Evolutionary conservation across 352 stramenopile genomes (phyloP), one percentile per base, ranked within the genome.

Genomic region (Globisporangium cystogenes): DNA sequence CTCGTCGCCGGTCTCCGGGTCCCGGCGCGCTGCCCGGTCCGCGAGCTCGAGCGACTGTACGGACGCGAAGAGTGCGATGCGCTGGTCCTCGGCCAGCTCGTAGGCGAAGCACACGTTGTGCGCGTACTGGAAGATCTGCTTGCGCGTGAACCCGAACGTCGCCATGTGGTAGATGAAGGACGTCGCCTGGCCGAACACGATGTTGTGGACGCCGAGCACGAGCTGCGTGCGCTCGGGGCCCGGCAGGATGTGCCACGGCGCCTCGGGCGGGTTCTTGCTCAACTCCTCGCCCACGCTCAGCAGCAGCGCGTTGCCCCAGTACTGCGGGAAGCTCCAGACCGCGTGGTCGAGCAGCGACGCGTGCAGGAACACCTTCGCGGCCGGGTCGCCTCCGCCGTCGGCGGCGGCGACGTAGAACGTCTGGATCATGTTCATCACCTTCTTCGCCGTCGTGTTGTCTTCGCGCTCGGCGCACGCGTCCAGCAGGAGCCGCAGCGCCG

Each of bases 381-480:
- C n/a, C 16, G 59, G 55, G 11, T 66, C 60, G 47, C 8, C 29
- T 23, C 10, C 29, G 8, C 10, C 24, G 21, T 39, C 14, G 18
- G 4, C 27, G 15, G n/a, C n/a, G 15, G 20, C 27, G 18, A 7
- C 26, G 48, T 90, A 88, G 40, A 93, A 93, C 3, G 83, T 93
- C 57, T 93, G 83, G 20, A 87, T 53, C 80, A 93, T 82, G 57
- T 93, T 91, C 80, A 93, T 90, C 4, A 93, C 62, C 23, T 79
- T 69, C 51, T 85, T 87, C 53, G 72, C 82, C 0, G 67, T 84
- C 24, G 71, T 76, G 15, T 65, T 87, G 52, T 93, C 83, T 37
- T 86, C 67, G 23, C 69, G 64, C 48, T 88, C 73, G 12, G 75
- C 55, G 52, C 76, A 85, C 0, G 78, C 81, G 55, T 88, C 66